A percentile compares a stretch with the other conserved stretches of the same genome.
Conservation (phyloP, 805 yeast genomes). For the Candida morakotiae region DNA sequence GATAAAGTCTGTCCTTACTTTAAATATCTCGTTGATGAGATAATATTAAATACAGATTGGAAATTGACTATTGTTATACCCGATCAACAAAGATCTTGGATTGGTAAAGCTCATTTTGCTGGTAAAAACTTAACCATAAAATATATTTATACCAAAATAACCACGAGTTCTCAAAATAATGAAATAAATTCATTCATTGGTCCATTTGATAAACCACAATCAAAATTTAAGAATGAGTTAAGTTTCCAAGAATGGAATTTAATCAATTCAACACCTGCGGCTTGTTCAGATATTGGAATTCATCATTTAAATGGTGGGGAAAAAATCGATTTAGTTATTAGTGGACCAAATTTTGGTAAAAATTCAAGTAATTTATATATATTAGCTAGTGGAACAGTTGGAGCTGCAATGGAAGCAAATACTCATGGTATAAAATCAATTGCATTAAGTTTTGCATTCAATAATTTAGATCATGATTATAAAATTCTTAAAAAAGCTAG, state of each 20-base stretch:
- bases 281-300: conserved; percentile 87
- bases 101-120: conserved; percentile 94
- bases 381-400: conserved; percentile 90
- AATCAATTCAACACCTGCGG: conserved; percentile 93
- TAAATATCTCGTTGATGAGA: conserved; percentile 71
- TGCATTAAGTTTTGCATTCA: conserved; percentile 86
- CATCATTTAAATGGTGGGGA: conserved; percentile 59
- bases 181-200: conserved; percentile 52
- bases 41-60: conserved; percentile 71
- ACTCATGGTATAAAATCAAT: conserved; percentile 66
- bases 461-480: conserved; percentile 45
- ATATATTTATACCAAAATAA: conserved; percentile 53
- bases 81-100: conserved; percentile 87
- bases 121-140: conserved; percentile 59
- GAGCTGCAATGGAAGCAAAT: conserved; percentile 94
- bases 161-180: conserved; percentile 33
- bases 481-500: conserved; percentile 61
- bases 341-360: conserved; percentile 96
- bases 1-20: conserved; percentile 79
- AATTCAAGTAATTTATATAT: conserved; percentile 87
- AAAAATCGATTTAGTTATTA: conserved; percentile 78
- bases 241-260: conserved; percentile 77
- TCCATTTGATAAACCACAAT: conserved; percentile 56
- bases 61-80: conserved; percentile 82
- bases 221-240: conserved; percentile 18